phyloP scores from a whole-genome alignment of 2,329 filamentous ascomycete species.

The Penicillium sp. region DNA sequence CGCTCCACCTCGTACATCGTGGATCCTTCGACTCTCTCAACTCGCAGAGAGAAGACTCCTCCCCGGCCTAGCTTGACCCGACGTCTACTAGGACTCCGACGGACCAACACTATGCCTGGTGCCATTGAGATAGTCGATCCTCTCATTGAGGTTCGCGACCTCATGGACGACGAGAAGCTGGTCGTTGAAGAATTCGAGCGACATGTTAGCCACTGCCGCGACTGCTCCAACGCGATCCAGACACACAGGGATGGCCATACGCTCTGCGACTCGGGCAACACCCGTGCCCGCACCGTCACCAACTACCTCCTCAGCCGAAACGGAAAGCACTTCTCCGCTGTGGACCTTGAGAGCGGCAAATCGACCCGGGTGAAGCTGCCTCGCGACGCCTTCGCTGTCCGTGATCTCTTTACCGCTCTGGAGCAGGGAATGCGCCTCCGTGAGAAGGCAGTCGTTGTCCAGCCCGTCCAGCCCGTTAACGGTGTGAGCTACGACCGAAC shows the following conservation, averaged over 20 bases:
- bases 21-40: constrained; percentile 19
- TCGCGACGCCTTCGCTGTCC: constrained; percentile 33
- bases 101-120: constrained; percentile 34
- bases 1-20: constrained; percentile 26
- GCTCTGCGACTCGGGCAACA: constrained; percentile 39
- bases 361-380: constrained; percentile 46
- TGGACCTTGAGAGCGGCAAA: constrained; percentile 42
- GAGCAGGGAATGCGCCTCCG: constrained; percentile 41
- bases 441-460: constrained; percentile 12
- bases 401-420: constrained; percentile 43
- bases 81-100: constrained; percentile 21
- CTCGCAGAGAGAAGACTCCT: constrained; percentile 22
- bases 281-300: constrained; percentile 35
- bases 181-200: constrained; percentile 39
- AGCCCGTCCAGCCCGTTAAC: constrained; percentile 11
- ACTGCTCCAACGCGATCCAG: constrained; percentile 33
- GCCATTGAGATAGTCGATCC: constrained; percentile 26
- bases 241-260: constrained; percentile 23
- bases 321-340: constrained; percentile 42
- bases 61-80: constrained; percentile 14
- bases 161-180: constrained; percentile 37
- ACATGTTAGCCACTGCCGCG: constrained; percentile 38
- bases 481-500: constrained; percentile 33
- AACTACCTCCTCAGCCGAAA: constrained; percentile 39
- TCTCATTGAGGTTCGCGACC: constrained; percentile 35